phyloP scores from a whole-genome alignment of 345 rosid genomes.

The Stellera chamaejasme region DNA sequence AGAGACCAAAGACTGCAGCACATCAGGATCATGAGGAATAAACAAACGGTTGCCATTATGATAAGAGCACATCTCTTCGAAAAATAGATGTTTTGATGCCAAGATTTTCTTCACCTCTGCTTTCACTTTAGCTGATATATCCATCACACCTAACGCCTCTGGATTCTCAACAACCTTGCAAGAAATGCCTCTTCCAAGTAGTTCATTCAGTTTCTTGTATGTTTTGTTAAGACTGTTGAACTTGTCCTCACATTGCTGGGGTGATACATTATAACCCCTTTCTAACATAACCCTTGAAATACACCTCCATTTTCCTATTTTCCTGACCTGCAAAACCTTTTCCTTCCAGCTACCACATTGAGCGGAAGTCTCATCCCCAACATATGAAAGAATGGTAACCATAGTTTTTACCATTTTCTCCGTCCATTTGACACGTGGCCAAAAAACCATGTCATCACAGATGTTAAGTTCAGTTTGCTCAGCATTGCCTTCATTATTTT shows the following conservation, averaged over 20 bases:
- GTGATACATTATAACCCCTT: constrained; percentile 20
- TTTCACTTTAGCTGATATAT: constrained; percentile 11
- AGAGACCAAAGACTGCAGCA: constrained; percentile 15
- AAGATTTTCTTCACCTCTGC: constrained; percentile 19
- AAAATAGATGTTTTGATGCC: constrained; percentile 20
- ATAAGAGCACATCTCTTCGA: constrained; percentile 19
- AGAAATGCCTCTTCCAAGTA: constrained; percentile 18
- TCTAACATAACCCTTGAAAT: constrained; percentile 16
- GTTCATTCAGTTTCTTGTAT: constrained; percentile 19
- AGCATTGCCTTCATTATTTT: constrained; percentile 3
- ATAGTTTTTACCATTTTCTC: constrained; percentile 20
- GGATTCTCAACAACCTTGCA: constrained; percentile 21
- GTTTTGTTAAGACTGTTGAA: constrained; percentile 19
- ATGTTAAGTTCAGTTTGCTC: constrained; percentile 10
- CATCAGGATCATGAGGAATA: constrained; percentile 13
- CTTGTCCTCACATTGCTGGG: constrained; percentile 31
- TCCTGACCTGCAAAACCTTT: constrained; percentile 6
- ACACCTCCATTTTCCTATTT: constrained; percentile 23
- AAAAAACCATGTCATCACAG: not conserved
- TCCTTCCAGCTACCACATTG: constrained; percentile 5
- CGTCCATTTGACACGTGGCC: constrained; percentile 20
- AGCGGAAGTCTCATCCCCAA: constrained; percentile 12
- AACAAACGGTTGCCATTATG: constrained; percentile 18
- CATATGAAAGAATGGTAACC: constrained; percentile 18
- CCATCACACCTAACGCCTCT: constrained; percentile 11